phyloP scores from a whole-genome alignment of 805 yeast genomes.

The Zygosaccharomyces pseudorouxii region DNA sequence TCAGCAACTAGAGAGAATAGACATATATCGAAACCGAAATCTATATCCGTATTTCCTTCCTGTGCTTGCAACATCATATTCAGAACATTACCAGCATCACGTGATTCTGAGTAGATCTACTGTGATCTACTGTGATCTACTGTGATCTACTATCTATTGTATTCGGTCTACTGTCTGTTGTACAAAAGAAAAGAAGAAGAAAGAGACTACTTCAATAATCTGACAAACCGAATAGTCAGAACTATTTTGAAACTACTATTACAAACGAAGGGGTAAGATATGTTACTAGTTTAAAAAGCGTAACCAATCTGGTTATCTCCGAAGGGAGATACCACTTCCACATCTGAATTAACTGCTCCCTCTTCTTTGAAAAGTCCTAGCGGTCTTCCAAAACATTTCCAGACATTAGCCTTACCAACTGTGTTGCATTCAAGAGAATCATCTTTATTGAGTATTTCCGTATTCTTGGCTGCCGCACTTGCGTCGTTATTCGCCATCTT shows the following conservation, averaged over 20 bases:
- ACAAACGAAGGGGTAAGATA: too few relatives aligned
- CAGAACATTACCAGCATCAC: background rate
- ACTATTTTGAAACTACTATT: too few relatives aligned
- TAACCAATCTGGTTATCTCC: slow-evolving; percentile 2
- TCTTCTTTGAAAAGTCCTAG: background rate
- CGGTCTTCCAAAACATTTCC: background rate
- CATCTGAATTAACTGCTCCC: background rate
- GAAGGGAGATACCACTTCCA: background rate
- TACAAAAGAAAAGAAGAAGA: too few relatives aligned
- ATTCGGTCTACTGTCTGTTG: too few relatives aligned
- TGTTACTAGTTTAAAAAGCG: background rate
- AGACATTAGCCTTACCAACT: background rate
- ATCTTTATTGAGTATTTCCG: background rate
- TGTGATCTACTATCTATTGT: background rate
- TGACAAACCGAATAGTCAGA: too few relatives aligned
- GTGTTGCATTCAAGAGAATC: background rate
- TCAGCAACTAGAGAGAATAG: background rate
- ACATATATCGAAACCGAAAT: too few relatives aligned
- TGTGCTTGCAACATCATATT: background rate
- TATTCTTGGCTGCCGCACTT: background rate
- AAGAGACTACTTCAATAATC: too few relatives aligned
- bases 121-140: background rate
- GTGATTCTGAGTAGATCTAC: background rate
- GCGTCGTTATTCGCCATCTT: background rate
- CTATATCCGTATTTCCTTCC: background rate